Conservation (phyloP, 352 stramenopile species). For the Phytopythium chamaehyphon region DNA sequence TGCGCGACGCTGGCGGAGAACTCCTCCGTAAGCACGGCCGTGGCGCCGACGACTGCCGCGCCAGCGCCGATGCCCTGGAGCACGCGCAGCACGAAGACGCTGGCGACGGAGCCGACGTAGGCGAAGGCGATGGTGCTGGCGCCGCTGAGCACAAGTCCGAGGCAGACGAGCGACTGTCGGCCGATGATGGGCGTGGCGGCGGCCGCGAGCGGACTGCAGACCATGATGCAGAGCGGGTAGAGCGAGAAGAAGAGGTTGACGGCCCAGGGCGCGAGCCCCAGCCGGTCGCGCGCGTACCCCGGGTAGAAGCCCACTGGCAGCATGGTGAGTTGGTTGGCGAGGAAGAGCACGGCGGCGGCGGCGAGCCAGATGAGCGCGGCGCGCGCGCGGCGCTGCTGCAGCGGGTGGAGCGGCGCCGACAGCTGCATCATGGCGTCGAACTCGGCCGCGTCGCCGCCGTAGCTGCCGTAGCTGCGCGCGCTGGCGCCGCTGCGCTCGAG, state of each 20-base stretch:
- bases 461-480: slow-evolving; percentile 23
- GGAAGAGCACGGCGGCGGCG: slow-evolving; percentile 52
- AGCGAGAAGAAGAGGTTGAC: slow-evolving; percentile 71
- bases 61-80: slow-evolving; percentile 56
- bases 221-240: slow-evolving; percentile 74
- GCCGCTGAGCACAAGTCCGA: slow-evolving; percentile 60
- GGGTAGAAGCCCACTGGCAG: slow-evolving; percentile 76
- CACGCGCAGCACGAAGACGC: slow-evolving; percentile 46
- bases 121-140: slow-evolving; percentile 62
- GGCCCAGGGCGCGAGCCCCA: slow-evolving; percentile 40
- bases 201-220: slow-evolving; percentile 55
- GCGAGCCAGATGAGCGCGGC: slow-evolving; percentile 42
- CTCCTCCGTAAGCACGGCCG: slow-evolving; percentile 67
- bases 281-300: slow-evolving; percentile 37
- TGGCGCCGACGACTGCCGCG: slow-evolving; percentile 54
- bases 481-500: slow-evolving; percentile 32
- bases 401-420: slow-evolving; percentile 45
- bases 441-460: slow-evolving; percentile 29
- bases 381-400: slow-evolving; percentile 40
- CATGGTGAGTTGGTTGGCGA: slow-evolving; percentile 72
- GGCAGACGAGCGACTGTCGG: slow-evolving; percentile 62
- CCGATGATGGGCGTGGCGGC: slow-evolving; percentile 36
- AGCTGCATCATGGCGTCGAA: slow-evolving; percentile 65
- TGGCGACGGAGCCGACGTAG: slow-evolving; percentile 34
- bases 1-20: slow-evolving; percentile 47